Evolutionary conservation across 306 rosid species (phyloP).

Genomic region (Rosa lucieae): DNA sequence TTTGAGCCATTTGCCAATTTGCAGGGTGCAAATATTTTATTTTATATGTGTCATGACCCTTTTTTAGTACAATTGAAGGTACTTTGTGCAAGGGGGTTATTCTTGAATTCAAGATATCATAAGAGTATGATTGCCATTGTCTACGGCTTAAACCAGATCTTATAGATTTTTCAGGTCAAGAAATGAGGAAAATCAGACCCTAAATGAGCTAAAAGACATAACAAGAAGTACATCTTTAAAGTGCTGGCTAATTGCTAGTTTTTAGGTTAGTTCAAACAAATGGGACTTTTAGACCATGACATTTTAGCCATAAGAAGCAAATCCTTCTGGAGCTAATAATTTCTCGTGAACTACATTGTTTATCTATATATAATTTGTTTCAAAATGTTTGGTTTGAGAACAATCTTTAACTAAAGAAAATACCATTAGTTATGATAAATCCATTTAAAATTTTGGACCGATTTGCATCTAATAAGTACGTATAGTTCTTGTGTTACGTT

Average conservation of each 20-base stretch:
- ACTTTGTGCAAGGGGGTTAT: neutral
- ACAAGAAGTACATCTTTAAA: neutral
- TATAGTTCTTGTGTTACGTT: no score
- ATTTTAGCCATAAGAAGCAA: neutral
- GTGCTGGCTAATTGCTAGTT: neutral
- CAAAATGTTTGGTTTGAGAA: no score
- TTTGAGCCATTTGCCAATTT: constrained; percentile 8
- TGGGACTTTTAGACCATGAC: neutral
- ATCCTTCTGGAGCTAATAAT: neutral
- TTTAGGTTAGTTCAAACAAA: neutral
- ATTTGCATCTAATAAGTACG: no score
- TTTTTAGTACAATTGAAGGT: neutral
- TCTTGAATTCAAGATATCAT: neutral
- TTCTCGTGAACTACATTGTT: neutral
- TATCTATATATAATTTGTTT: no score
- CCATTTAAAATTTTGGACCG: no score
- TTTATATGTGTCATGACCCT: neutral
- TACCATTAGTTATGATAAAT: no score
- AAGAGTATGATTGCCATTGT: constrained; percentile 40
- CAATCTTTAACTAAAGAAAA: no score
- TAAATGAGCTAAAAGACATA: neutral
- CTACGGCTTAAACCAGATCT: constrained; percentile 24
- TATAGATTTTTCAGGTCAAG: neutral
- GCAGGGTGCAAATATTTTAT: neutral
- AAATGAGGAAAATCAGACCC: neutral